Base-by-base conservation (phyloP, 495 filamentous ascomycete species). In the Podospora tetraspora region DNA sequence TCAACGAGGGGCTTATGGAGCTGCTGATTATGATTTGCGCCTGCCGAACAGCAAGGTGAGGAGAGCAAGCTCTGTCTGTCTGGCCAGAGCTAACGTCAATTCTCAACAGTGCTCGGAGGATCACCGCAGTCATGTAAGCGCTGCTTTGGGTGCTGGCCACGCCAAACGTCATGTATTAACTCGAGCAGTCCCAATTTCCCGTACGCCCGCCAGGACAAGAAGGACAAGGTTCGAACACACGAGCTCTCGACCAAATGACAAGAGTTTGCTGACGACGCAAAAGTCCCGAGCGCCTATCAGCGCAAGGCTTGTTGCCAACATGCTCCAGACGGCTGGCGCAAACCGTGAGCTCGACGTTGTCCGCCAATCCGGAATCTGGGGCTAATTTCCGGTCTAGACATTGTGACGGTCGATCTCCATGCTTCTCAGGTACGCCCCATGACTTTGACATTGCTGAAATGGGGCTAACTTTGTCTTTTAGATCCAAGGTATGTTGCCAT, bases 1-100 rank as follows among this genome's bases (percentile, higher is more conserved):
- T 99, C 83, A 99, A 99, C 80, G 96, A 99, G 77, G 95, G 93
- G 60, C 85, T 99, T 63, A 99, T 99, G 95, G 95, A 99, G 81
- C 88, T 99, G 60, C 86, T 99, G 37, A 98, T 98, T 79, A 97
- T 98, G 88, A 97, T 98, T 83, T 96, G 97, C 76, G 95, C 95
- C 63, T 99, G 95, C 86, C 94, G 96, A 73, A 97, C 95, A 24
- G 96, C 95, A 43, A 77, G 75, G 75, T 77, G 68, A 57, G 23
- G 8, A 43, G 13, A 21, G 32, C 16, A 16, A 16, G n/a, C 62
- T 9, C 12, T 34, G 24, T 8, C 4, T 52, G 13, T n/a, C 43
- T 52, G 19, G 5, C 7, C 11, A 16, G 59, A 52, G 68, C 73
- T 75, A 66, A 75, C 70, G 7, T 19, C 59, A 13, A 19, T 3